Evolutionary conservation across 176 grass and related monocot species (phyloP), one percentile per base, ranked within the genome.

Genomic region (Oryza australiensis): DNA sequence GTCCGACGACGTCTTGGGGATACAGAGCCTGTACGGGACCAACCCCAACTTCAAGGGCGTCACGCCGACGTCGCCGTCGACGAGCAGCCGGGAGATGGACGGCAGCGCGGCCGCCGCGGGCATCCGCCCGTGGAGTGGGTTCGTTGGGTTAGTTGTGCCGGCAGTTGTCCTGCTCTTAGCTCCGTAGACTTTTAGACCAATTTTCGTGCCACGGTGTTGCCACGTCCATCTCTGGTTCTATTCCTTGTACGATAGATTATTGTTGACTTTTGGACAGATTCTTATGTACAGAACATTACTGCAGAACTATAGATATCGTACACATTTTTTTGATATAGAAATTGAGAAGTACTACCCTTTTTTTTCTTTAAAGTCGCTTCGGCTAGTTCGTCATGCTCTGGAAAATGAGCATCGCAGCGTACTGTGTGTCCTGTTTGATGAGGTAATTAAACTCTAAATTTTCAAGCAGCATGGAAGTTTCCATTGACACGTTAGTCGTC

Each of bases 11-110:
- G 95, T 98, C 23, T 30, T 80, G 13, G 95, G 95, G 43, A 91
- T 98, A 34, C 95, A 95, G 88, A 88, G 83, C 60, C 64, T 98
- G 73, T 98, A 98, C 66, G 95, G 95, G 35, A 93, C 81, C 4
- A 98, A 98, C 73, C 95, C 95, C 0, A 69, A 79, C 41, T 98
- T 84, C 75, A 90, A 60, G 84, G 92, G 91, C n/a, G 85, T 82
- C 0, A 57, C 92, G 51, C 80, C 86, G 74, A 65, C 90, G 7
- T 64, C 88, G 71, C 84, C 87, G 62, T 70, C 86, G 12, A 86
- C 88, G 67, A 89, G 88, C 79, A 89, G 83, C 88, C 35, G 79
- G 53, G 90, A 93, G 85, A 95, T 82, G 82, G 93, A 95, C 72
- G 84, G 80, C 40, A 73, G 57, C 79, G 75, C 73, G 15, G 79